Percentiles rank a stretch among this genome's conserved stretches.
These are phyloP conservation scores for Gilbertella persicaria DNA, from an alignment of 371 early-diverging fungal genomes.

Conservation along the genomic window DNA sequence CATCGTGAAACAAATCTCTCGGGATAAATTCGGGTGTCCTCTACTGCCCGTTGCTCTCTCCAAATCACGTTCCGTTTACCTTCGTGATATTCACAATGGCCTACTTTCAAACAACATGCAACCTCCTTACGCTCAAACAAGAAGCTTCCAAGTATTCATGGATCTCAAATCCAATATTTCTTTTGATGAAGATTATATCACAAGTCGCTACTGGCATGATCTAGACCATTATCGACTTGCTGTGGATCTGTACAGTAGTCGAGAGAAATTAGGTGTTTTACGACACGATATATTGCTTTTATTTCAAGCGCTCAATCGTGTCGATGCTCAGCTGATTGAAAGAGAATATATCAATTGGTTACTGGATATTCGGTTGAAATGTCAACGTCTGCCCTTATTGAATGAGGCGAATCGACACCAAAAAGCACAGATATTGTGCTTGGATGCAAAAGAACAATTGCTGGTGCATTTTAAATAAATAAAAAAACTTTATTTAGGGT, in stretches of 20 bases:
- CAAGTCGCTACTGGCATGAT: slow-evolving; percentile 17
- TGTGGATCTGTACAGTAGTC: slow-evolving; percentile 42
- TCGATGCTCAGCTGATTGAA: slow-evolving; percentile 47
- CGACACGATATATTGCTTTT: slow-evolving; percentile 49
- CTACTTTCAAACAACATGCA: slow-evolving; percentile 12
- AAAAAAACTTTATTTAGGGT: slow-evolving; percentile 7
- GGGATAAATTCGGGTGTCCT: neutral
- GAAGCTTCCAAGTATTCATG: slow-evolving; percentile 10
- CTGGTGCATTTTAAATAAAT: neutral
- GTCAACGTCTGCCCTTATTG: slow-evolving; percentile 13
- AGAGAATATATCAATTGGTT: slow-evolving; percentile 58
- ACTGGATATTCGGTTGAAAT: slow-evolving; percentile 44
- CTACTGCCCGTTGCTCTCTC: neutral
- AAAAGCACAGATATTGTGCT: slow-evolving; percentile 4
- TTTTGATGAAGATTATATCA: slow-evolving; percentile 3
- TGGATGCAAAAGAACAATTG: slow-evolving; percentile 7
- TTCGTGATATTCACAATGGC: slow-evolving; percentile 49
- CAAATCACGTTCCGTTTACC: slow-evolving; percentile 36
- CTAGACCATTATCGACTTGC: slow-evolving; percentile 45
- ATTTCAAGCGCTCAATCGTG: slow-evolving; percentile 48
- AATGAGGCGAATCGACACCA: slow-evolving; percentile 2
- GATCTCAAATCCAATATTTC: neutral
- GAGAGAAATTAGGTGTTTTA: slow-evolving; percentile 49
- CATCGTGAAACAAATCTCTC: neutral
- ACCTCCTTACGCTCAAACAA: slow-evolving; percentile 22